A percentile compares a stretch with the other conserved stretches of the same genome.
phyloP scores from a whole-genome alignment of 2,329 filamentous ascomycete species.

The Sphaerostilbella broomeana region DNA sequence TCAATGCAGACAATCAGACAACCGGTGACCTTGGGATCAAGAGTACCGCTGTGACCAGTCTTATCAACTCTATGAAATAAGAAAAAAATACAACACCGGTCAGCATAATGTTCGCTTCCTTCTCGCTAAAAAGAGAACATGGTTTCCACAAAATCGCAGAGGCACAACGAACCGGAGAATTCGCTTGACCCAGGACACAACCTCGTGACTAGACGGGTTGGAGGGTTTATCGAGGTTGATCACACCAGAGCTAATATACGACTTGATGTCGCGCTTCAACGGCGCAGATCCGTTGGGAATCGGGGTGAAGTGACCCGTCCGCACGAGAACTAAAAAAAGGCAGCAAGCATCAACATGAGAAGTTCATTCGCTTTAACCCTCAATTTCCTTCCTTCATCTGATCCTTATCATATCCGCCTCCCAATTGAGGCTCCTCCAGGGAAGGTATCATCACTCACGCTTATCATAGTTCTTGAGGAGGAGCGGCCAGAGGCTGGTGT shows the following conservation, averaged over 20 bases:
- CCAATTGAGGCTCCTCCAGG: constrained; percentile 2
- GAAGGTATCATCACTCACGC: constrained; percentile 47
- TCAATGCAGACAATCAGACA: constrained; percentile 94
- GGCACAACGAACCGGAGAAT: constrained; percentile 66
- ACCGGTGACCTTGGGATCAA: constrained; percentile 96
- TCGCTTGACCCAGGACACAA: constrained; percentile 98
- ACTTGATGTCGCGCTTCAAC: constrained; percentile 89
- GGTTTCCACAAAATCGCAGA: not conserved
- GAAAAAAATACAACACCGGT: not conserved
- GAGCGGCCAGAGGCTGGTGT: constrained; percentile 87
- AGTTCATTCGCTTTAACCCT: too few relatives aligned
- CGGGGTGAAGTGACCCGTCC: constrained; percentile 93
- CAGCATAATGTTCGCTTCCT: not conserved
- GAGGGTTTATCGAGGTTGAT: constrained; percentile 87
- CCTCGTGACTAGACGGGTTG: constrained; percentile 96
- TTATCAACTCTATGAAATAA: constrained; percentile 58
- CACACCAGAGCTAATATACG: constrained; percentile 92
- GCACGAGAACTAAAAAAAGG: constrained; percentile 63
- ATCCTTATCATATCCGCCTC: not conserved
- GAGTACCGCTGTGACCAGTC: constrained; percentile 95
- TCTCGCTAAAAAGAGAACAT: too few relatives aligned
- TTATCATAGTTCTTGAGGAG: constrained; percentile 95
- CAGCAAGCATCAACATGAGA: constrained; percentile 1
- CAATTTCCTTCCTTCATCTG: not conserved
- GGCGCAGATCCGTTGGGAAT: constrained; percentile 91